Evolutionary conservation across 2,329 filamentous ascomycete species (phyloP).

Genomic region (Ophiostoma sp.): DNA sequence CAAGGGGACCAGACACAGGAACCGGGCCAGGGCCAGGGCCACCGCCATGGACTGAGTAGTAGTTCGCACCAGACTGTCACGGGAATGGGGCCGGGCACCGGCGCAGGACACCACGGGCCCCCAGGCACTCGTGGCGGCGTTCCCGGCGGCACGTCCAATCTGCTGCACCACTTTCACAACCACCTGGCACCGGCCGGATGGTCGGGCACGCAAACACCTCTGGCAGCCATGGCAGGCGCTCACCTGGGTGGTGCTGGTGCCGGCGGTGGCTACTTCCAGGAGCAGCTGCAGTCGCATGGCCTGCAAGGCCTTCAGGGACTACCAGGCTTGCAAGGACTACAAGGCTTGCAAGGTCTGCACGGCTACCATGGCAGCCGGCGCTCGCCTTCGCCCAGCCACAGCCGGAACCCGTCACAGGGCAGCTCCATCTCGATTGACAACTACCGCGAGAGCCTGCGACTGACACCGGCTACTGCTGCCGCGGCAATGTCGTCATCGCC

Average conservation of each 20-base stretch:
- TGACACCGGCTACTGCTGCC: conserved; percentile 10
- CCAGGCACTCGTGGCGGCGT: conserved; percentile 44
- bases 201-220: conserved; percentile 70
- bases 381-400: conserved; percentile 26
- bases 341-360: conserved; percentile 2
- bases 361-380: not conserved
- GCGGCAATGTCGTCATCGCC: conserved; percentile 11
- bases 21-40: conserved; percentile 28
- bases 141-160: conserved; percentile 66
- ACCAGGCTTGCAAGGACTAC: not conserved
- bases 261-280: conserved; percentile 20
- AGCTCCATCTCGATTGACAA: conserved; percentile 33
- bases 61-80: conserved; percentile 33
- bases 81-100: conserved; percentile 30
- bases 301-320: not conserved
- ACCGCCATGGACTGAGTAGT: conserved; percentile 29
- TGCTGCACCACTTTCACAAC: conserved; percentile 72
- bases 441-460: conserved; percentile 22
- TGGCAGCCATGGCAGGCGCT: conserved; percentile 72
- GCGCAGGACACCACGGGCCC: conserved; percentile 36
- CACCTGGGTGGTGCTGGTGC: conserved; percentile 43
- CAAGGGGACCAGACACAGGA: conserved; percentile 25
- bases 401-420: conserved; percentile 31
- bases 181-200: conserved; percentile 61
- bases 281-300: conserved; percentile 2